phyloP scores from a whole-genome alignment of 2,329 filamentous ascomycete species.

The Stemphylium lycopersici region DNA sequence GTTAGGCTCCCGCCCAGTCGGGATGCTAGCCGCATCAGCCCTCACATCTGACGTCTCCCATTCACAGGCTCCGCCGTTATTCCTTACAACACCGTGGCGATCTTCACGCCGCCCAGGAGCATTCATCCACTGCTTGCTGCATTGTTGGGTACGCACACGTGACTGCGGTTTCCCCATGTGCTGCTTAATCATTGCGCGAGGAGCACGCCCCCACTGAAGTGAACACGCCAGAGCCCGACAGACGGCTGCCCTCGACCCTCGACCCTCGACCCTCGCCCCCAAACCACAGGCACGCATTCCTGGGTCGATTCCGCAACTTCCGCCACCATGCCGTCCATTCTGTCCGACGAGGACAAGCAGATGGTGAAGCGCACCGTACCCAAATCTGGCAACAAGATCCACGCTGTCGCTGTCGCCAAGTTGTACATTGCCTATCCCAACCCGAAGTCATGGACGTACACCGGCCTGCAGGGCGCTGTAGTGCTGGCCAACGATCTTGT shows the following conservation, averaged over 20 bases:
- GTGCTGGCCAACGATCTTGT: slow-evolving; percentile 94
- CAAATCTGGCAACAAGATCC: slow-evolving; percentile 95
- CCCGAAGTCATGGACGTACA: slow-evolving; percentile 87
- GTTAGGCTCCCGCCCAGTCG: slow-evolving; percentile 25
- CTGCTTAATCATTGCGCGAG: slow-evolving; percentile 33
- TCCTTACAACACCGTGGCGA: slow-evolving; percentile 23
- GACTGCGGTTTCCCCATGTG: slow-evolving; percentile 32
- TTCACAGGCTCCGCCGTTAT: slow-evolving; percentile 25
- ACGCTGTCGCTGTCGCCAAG: slow-evolving; percentile 89
- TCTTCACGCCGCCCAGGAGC: slow-evolving; percentile 20
- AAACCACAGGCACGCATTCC: slow-evolving; percentile 17
- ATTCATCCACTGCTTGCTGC: slow-evolving; percentile 9
- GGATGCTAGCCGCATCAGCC: slow-evolving; percentile 28
- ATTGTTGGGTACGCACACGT: slow-evolving; percentile 11
- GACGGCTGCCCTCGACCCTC: slow-evolving; percentile 16
- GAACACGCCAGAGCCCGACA: slow-evolving; percentile 21
- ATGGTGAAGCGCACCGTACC: slow-evolving; percentile 94
- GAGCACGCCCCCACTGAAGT: slow-evolving; percentile 37
- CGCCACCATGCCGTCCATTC: slow-evolving; percentile 64
- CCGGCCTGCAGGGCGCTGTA: slow-evolving; percentile 87
- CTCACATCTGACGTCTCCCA: slow-evolving; percentile 30
- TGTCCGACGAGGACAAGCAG: slow-evolving; percentile 93
- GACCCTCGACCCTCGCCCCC: background rate
- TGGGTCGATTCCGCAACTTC: slow-evolving; percentile 14
- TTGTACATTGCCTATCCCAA: slow-evolving; percentile 93